Evolutionary conservation across 306 rosid species (phyloP), one percentile per base, ranked within the genome.

Genomic region (Cicer pinnatifidum): DNA sequence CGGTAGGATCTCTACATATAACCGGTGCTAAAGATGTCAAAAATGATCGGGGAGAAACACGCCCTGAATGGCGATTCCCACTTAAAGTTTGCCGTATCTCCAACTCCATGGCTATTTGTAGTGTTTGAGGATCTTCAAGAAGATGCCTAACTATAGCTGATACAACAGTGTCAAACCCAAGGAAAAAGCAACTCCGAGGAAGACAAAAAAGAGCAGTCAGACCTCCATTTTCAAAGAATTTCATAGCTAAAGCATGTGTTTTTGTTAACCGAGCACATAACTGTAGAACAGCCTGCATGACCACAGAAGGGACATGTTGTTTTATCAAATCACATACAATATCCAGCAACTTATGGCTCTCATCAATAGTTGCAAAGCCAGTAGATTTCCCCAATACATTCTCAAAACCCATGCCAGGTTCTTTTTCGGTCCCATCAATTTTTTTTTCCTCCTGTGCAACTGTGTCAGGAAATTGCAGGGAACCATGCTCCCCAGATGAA

Each of bases 241-340:
- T 92, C 81, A 90, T 72, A 73, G 97, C 96, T 51, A 91, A 88
- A 66, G 82, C 69, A 83, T 95, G 97, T 60, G 91, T 72, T 88
- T 92, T 95, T 8, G 99, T 95, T 86, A 95, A 85, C 68, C 89
- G 95, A 57, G 97, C 89, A 85, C 99, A 95, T 70, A 95, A 79
- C 79, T 91, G 99, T 80, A 95, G 82, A 71, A 92, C 97, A 82
- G 97, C 99, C 85, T 95, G 99, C 99, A 95, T 95, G 78, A 90
- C 90, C 77, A 90, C 86, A 48, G 96, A 92, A 53, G 99, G 93
- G 45, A 91, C 96, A 78, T 90, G 95, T 70, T 83, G 93, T 85
- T 90, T 95, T 61, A 95, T 95, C 88, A 91, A 85, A 78, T 87
- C 97, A 81, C 97, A 95, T 51, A 93, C 91, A 81, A 95, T 82